Evolutionary conservation across 495 filamentous ascomycete genomes (phyloP).

Genomic region (Pyronema domesticum): DNA sequence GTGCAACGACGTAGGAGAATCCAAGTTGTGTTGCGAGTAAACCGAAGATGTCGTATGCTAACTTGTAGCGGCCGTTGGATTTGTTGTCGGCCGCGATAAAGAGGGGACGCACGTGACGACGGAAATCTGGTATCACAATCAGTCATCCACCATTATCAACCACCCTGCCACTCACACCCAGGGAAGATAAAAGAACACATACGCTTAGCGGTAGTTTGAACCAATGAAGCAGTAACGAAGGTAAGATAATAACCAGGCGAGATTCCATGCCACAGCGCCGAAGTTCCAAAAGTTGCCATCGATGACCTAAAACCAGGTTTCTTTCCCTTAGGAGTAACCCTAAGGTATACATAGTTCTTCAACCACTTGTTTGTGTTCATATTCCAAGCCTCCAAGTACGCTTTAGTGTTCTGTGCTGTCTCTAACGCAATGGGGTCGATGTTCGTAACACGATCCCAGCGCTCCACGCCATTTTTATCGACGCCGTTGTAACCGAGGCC

Average conservation of each 20-base stretch:
- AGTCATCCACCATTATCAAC: neutral
- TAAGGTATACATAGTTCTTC: slow-evolving; percentile 85
- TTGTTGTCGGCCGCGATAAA: slow-evolving; percentile 63
- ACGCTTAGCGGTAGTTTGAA: slow-evolving; percentile 92
- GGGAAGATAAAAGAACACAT: slow-evolving; percentile 9
- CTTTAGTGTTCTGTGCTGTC: slow-evolving; percentile 73
- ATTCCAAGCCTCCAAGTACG: slow-evolving; percentile 84
- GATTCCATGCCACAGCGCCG: slow-evolving; percentile 93
- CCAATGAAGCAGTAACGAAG: slow-evolving; percentile 72
- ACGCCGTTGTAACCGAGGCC: slow-evolving; percentile 91
- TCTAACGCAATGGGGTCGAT: slow-evolving; percentile 70
- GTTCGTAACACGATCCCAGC: slow-evolving; percentile 79
- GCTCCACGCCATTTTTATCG: slow-evolving; percentile 61
- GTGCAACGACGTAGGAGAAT: slow-evolving; percentile 63
- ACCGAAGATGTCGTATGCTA: slow-evolving; percentile 70
- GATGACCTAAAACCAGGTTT: slow-evolving; percentile 93
- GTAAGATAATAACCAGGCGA: slow-evolving; percentile 90
- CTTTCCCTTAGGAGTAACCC: slow-evolving; percentile 86
- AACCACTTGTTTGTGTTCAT: slow-evolving; percentile 98
- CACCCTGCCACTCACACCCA: neutral
- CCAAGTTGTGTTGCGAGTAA: slow-evolving; percentile 64
- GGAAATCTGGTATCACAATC: slow-evolving; percentile 45
- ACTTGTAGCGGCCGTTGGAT: slow-evolving; percentile 49
- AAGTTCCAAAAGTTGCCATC: slow-evolving; percentile 77
- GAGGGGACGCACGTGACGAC: slow-evolving; percentile 78